Conservation (phyloP, 176 grass and related monocot species). For the Musa itinerans region DNA sequence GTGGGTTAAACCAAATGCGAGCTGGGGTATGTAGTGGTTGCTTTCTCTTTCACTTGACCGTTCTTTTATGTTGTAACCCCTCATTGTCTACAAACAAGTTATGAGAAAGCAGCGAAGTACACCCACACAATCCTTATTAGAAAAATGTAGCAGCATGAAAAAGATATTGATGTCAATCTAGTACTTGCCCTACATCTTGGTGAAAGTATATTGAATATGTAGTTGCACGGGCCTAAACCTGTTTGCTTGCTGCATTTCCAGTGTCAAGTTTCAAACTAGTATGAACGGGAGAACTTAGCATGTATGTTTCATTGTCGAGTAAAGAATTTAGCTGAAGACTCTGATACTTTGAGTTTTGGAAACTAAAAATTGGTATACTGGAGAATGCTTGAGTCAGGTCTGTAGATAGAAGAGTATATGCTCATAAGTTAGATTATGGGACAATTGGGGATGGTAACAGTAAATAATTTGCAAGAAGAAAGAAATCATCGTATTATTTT, state of each 20-base stretch:
- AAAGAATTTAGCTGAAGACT: too few species aligned
- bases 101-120: neutral
- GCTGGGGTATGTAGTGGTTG: constrained; percentile 52
- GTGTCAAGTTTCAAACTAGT: neutral
- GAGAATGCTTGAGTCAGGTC: too few species aligned
- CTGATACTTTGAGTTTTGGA: too few species aligned
- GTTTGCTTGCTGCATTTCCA: neutral
- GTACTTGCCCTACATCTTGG: neutral
- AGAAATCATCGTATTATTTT: too few species aligned
- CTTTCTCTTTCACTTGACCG: neutral
- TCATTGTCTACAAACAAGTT: too few species aligned
- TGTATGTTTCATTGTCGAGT: neutral
- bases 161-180: neutral
- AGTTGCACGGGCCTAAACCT: neutral
- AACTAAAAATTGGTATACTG: too few species aligned
- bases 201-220: neutral
- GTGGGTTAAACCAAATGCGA: constrained; percentile 98
- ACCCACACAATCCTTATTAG: neutral
- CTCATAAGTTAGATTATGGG: too few species aligned
- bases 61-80: too few species aligned
- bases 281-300: neutral
- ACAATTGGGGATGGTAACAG: too few species aligned
- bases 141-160: neutral
- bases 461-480: too few species aligned
- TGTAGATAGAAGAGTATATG: too few species aligned